Evolutionary conservation across 345 rosid species (phyloP).

Genomic region (Streptanthus diversifolius): DNA sequence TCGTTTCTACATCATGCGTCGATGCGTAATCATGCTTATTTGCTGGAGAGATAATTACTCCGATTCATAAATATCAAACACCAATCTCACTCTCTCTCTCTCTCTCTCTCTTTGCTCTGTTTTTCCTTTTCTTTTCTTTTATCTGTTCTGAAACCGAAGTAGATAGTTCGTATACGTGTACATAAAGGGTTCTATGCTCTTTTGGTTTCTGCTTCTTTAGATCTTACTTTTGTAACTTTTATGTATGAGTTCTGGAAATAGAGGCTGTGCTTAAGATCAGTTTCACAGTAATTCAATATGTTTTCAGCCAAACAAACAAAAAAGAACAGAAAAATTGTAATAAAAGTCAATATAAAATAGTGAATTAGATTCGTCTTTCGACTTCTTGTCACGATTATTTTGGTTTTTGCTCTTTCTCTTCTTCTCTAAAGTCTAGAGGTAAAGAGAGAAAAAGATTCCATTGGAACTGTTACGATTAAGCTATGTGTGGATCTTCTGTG

Average conservation of each 20-base stretch:
- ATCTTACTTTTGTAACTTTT: conserved; percentile 16
- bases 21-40: conserved; percentile 85
- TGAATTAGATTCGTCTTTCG: conserved; percentile 27
- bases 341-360: neutral
- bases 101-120: neutral
- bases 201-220: conserved; percentile 10
- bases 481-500: conserved; percentile 49
- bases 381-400: conserved; percentile 18
- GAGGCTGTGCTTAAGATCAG: neutral
- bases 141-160: conserved; percentile 15
- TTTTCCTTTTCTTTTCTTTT: neutral
- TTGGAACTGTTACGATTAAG: conserved; percentile 47
- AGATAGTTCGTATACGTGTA: conserved; percentile 43
- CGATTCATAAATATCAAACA: conserved; percentile 42
- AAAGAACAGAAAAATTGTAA: neutral
- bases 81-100: neutral
- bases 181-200: conserved; percentile 35
- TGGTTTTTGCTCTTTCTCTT: neutral
- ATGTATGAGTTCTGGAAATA: conserved; percentile 22
- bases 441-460: conserved; percentile 42
- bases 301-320: neutral
- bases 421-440: neutral
- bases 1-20: conserved; percentile 85
- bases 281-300: neutral
- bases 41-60: conserved; percentile 84